These are phyloP conservation scores for Auricularia auricula-judae DNA, from an alignment of 768 basidiomycete genomes.

Conservation along the genomic window DNA sequence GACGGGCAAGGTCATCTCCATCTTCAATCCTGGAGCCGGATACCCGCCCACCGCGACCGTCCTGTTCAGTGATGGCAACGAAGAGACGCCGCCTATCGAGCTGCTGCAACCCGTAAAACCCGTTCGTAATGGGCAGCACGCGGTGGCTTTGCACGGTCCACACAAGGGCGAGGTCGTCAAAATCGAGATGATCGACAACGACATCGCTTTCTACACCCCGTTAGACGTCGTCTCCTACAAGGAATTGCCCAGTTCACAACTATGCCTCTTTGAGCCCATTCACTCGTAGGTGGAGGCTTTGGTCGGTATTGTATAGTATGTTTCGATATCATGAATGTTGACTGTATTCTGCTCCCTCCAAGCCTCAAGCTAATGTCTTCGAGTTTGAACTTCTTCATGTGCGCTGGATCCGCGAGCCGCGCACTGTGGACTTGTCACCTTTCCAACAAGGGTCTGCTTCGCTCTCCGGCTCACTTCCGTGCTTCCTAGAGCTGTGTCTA, in stretches of 20 bases:
- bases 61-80: slow-evolving; percentile 18
- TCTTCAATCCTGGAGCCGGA: slow-evolving; percentile 18
- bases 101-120: slow-evolving; percentile 34
- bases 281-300: too few relatives aligned
- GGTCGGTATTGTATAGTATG: too few relatives aligned
- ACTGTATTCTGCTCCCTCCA: too few relatives aligned
- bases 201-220: background rate
- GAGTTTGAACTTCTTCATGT: too few relatives aligned
- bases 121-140: slow-evolving; percentile 30
- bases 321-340: too few relatives aligned
- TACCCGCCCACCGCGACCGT: slow-evolving; percentile 16
- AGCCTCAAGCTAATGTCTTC: too few relatives aligned
- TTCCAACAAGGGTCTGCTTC: too few relatives aligned
- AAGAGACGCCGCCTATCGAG: slow-evolving; percentile 26
- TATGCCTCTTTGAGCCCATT: background rate
- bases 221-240: background rate
- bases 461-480: too few relatives aligned
- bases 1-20: slow-evolving; percentile 18
- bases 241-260: background rate
- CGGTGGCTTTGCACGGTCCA: slow-evolving; percentile 36
- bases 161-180: slow-evolving; percentile 23
- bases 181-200: background rate
- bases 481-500: too few relatives aligned
- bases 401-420: too few relatives aligned
- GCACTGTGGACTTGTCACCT: too few relatives aligned